Evolutionary conservation across 306 rosid genomes (phyloP), one percentile per base, ranked within the genome.

Genomic region (Erythrophleum fordii): DNA sequence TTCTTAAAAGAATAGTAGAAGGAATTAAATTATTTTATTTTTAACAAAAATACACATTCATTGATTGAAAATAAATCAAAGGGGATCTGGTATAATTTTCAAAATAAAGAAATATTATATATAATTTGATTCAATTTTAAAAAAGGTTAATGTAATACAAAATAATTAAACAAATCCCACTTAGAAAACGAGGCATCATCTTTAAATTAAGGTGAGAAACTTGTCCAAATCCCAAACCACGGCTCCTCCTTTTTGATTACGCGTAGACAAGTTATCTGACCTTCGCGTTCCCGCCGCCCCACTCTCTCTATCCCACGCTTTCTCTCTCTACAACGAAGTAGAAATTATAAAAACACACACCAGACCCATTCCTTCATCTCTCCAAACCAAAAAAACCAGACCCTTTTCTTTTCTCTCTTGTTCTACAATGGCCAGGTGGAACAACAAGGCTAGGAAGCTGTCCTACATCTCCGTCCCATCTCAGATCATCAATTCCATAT

Each of bases 391-490:
- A 9, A 48, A 61, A 69, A 77, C 23, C 37, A 85, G 45, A 5
- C 45, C 69, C 58, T 66, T 45, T 55, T 0, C 17, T 6, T 42
- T 0, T 12, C 3, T 25, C n/a, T 29, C 11, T n/a, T n/a, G 22
- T 45, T 75, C 20, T 26, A 10, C 84, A 48, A 95, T 93, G 98
- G 98, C 93, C 4, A 92, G 88, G 77, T 86, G 91, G 2, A 93
- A 91, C 77, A 88, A 84, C 80, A 89, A 79, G 76, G 87, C 87
- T 13, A 88, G 87, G 87, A 91, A 89, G 83, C 77, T 88, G 11
- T 88, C 88, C 1, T 95, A 87, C 92, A 95, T 95, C 75, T 92
- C 99, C 6, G 99, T 95, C 34, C 99, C 99, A 11, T 93, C 98
- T 64, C 99, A 93, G 88, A 89, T 95, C 53, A 95, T 95, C 75